Conservation (phyloP, 352 stramenopile species). For the Globisporangium echinulatum region DNA sequence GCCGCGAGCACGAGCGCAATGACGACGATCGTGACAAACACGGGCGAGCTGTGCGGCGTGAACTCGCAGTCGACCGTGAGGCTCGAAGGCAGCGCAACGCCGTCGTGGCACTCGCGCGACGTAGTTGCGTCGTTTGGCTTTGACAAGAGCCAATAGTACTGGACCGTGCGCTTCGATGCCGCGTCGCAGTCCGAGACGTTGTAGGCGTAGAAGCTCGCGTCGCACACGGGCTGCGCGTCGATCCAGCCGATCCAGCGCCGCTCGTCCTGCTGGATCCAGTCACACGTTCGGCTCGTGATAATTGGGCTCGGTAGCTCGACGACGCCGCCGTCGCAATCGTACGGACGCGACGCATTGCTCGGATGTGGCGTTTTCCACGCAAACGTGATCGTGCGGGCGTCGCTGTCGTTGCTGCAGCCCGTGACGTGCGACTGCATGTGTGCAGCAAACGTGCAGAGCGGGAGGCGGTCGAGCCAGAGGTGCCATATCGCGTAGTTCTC, state of each 20-base stretch:
- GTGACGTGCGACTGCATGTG: slow-evolving; percentile 24
- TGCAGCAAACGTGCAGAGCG: slow-evolving; percentile 15
- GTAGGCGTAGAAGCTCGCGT: slow-evolving; percentile 34
- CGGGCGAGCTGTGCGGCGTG: slow-evolving; percentile 18
- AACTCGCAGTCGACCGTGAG: slow-evolving; percentile 28
- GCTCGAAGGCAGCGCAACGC: slow-evolving; percentile 14
- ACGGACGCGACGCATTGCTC: slow-evolving; percentile 20
- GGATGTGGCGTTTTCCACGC: slow-evolving; percentile 27
- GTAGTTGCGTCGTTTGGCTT: slow-evolving; percentile 8
- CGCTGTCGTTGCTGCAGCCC: slow-evolving; percentile 17
- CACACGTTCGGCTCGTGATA: slow-evolving; percentile 28
- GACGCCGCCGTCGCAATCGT: slow-evolving; percentile 37
- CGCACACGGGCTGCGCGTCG: slow-evolving; percentile 20
- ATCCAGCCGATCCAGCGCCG: slow-evolving; percentile 31
- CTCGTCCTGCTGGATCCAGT: slow-evolving; percentile 25
- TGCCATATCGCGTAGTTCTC: slow-evolving; percentile 44
- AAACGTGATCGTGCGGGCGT: slow-evolving; percentile 21
- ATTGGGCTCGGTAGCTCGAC: slow-evolving; percentile 18
- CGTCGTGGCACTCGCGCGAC: slow-evolving; percentile 31
- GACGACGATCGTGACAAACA: slow-evolving; percentile 14
- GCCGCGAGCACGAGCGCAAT: slow-evolving; percentile 9
- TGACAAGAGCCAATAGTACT: slow-evolving; percentile 35
- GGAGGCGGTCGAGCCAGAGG: slow-evolving; percentile 32
- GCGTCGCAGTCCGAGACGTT: slow-evolving; percentile 24
- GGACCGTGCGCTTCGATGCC: slow-evolving; percentile 18